phyloP scores from a whole-genome alignment of 164 flowering plant genomes.

The Stephania cephalantha region DNA sequence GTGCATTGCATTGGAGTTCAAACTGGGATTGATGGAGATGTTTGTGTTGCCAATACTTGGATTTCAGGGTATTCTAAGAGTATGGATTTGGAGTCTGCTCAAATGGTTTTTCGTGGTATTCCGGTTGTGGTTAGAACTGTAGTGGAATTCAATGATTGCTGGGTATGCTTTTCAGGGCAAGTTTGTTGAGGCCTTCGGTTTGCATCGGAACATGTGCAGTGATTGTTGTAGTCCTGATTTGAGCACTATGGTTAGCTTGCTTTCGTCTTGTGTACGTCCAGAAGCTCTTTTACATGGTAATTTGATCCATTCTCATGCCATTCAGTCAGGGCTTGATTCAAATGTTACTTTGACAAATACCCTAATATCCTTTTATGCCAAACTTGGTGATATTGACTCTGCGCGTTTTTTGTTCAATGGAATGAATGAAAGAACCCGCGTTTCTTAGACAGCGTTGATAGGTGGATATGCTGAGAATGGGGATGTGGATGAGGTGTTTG shows the following conservation, averaged over 20 bases:
- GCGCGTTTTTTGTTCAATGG: constrained; percentile 39
- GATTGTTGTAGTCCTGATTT: constrained; percentile 37
- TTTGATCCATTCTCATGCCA: constrained; percentile 39
- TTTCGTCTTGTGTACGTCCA: constrained; percentile 34
- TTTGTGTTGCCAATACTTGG: constrained; percentile 50
- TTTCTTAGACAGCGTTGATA: constrained; percentile 62
- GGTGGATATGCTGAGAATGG: constrained; percentile 49
- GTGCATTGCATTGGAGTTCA: constrained; percentile 39
- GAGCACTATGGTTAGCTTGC: constrained; percentile 40
- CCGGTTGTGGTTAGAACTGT: constrained; percentile 17
- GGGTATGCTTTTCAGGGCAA: constrained; percentile 25
- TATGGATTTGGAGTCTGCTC: constrained; percentile 31
- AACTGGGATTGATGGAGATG: constrained; percentile 30
- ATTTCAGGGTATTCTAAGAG: constrained; percentile 49
- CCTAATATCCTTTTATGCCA: constrained; percentile 56
- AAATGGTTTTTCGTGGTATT: constrained; percentile 37
- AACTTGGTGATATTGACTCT: constrained; percentile 35
- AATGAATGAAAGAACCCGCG: constrained; percentile 36
- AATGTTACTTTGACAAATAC: constrained; percentile 39
- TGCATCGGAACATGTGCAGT: constrained; percentile 30
- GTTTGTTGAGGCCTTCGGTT: constrained; percentile 17
- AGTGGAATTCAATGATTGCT: constrained; percentile 54
- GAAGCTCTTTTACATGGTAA: constrained; percentile 28
- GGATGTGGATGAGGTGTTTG: constrained; percentile 34
- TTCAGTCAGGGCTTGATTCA: constrained; percentile 36